Evolutionary conservation across 108 stramenopile species (phyloP).

Genomic region (Nitzschia palea): DNA sequence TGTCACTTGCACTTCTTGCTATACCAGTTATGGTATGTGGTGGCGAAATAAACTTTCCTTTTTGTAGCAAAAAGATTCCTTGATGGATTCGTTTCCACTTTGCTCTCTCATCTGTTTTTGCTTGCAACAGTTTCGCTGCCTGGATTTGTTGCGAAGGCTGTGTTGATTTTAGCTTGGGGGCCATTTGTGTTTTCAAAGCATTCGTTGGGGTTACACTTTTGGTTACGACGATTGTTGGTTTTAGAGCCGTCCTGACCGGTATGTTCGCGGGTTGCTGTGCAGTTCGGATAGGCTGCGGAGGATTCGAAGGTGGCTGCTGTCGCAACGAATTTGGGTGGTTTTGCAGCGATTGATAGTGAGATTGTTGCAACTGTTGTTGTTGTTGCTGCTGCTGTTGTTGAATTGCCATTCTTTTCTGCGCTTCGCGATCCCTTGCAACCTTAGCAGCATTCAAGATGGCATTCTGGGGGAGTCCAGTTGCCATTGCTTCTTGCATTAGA

Average conservation of each 20-base stretch:
- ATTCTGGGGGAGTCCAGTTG: constrained; percentile 65
- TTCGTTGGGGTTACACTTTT: not conserved
- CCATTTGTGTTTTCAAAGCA: not conserved
- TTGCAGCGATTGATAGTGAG: constrained; percentile 14
- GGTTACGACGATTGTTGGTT: not conserved
- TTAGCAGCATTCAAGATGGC: constrained; percentile 82
- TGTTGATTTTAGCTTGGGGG: constrained; percentile 21
- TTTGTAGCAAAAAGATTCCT: constrained; percentile 53
- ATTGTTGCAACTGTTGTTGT: constrained; percentile 12
- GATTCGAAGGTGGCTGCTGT: constrained; percentile 24
- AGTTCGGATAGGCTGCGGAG: not conserved
- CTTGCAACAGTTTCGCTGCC: constrained; percentile 9
- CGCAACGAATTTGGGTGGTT: not conserved
- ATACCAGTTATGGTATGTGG: constrained; percentile 28
- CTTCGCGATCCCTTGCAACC: constrained; percentile 74
- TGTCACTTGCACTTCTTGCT: constrained; percentile 5
- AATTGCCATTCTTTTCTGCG: constrained; percentile 33
- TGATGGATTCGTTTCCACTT: constrained; percentile 58
- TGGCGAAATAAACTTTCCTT: constrained; percentile 38
- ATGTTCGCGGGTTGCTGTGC: not conserved
- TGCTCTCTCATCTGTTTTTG: constrained; percentile 29
- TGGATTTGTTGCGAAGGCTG: constrained; percentile 14
- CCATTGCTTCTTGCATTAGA: constrained; percentile 66
- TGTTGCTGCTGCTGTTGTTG: constrained; percentile 33
- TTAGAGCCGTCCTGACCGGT: not conserved